Base-by-base conservation (phyloP, 768 basidiomycete genomes). In the Dentipellis fragilis region DNA sequence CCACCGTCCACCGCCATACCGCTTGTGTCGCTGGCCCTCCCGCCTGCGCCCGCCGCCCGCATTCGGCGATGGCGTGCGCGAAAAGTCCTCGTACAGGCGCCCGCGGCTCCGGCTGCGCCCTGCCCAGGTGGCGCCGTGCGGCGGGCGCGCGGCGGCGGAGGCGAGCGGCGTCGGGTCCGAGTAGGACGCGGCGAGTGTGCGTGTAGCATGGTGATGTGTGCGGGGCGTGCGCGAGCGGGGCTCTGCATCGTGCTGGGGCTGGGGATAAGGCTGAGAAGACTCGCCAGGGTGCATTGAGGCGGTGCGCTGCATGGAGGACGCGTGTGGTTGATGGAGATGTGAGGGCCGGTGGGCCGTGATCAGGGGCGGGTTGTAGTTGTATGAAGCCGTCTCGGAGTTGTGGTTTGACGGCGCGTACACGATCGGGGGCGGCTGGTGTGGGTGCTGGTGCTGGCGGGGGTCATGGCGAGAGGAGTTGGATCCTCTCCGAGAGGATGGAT, bases 131-230 rank as follows among this genome's bases (percentile, higher is more conserved):
- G 29, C 29, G 29, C 29, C 29, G 22, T 22, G 14, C 19, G 23
- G 48, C 9, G 9, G 12, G 29, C 48, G 48, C 17, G 48, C 48
- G 14, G 48, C 9, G 40, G 57, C 11, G 58, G 55, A 29, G 51
- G 54, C 10, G 55, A 21, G 22, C 22, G 60, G 55, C 34, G 60
- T 61, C 23, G 60, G 60, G 51, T 61, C 58, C n/a, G 58, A 61
- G 40, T 60, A 56, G 11, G 60, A 61, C 34, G 50, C 58, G 3
- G 51, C 51, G 36, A 61, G 53, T 19, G 40, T 51, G 29, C 47
- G 59, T 22, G 52, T 35, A 2, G 59, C 42, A 23, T 56, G 53
- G 0, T 35, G 22, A 21, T 35, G 42, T 9, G 42, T 17, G 42
- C 42, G 42, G 48, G 22, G 48, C 48, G 48, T 35, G 19, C 40